A percentile compares a stretch with the other conserved stretches of the same genome.
phyloP scores from a whole-genome alignment of 345 rosid genomes.

The Eucalyptus grandis region DNA sequence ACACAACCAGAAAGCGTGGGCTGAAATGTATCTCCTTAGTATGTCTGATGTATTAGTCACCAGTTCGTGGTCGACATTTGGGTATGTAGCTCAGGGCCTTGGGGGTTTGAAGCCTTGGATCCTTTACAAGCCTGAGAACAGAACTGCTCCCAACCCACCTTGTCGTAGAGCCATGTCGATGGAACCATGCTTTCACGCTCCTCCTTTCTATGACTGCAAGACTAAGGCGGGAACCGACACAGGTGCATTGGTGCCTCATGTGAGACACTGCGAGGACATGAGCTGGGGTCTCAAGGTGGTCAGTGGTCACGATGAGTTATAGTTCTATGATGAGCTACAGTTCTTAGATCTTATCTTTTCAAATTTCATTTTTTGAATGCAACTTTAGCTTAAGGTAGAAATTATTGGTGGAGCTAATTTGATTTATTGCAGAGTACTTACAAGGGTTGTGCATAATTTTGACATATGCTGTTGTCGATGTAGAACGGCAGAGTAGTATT shows the following conservation, averaged over 20 bases:
- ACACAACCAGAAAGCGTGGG: slow-evolving; percentile 68
- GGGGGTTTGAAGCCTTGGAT: slow-evolving; percentile 71
- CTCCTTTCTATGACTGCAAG: slow-evolving; percentile 64
- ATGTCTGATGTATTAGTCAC: slow-evolving; percentile 43
- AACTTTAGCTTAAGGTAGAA: background rate
- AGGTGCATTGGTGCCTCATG: slow-evolving; percentile 37
- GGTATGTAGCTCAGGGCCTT: slow-evolving; percentile 71
- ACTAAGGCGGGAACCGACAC: slow-evolving; percentile 47
- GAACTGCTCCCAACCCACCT: slow-evolving; percentile 28
- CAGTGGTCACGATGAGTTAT: slow-evolving; percentile 14
- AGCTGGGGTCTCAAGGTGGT: slow-evolving; percentile 74
- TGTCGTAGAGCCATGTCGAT: slow-evolving; percentile 51
- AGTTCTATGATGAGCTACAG: background rate
- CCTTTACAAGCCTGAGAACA: slow-evolving; percentile 44
- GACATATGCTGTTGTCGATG: background rate
- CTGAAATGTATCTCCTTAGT: slow-evolving; percentile 65
- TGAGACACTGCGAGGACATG: slow-evolving; percentile 65
- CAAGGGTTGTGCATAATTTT: background rate
- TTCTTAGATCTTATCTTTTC: background rate
- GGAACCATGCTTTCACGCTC: slow-evolving; percentile 83
- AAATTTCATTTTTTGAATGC: background rate
- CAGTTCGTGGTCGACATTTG: slow-evolving; percentile 73
- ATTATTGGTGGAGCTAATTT: background rate
- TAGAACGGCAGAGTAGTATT: background rate
- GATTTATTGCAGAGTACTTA: background rate